Evolutionary conservation across 129 eudicot genomes (phyloP), one percentile per base, ranked within the genome.

Genomic region (Tagetes patula): DNA sequence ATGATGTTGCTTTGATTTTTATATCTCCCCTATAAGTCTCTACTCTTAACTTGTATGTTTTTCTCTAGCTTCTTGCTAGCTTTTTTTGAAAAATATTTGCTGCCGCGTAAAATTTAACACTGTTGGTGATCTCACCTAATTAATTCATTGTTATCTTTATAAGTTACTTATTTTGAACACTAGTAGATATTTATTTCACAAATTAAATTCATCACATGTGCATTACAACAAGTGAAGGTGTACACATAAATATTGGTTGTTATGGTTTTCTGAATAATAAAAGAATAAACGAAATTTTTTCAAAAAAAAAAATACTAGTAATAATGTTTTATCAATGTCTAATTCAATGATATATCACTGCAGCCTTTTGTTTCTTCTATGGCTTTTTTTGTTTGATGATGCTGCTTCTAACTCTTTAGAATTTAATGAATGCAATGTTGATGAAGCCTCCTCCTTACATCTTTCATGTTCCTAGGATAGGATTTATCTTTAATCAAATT

Each of bases 341-440:
- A 59, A 72, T 39, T 48, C 65, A 62, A 67, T 34, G 62, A 52
- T 65, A 65, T 36, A 5, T 82, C 79, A 62, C 71, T 70, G 70
- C 36, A 32, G 52, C 70, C 74, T 14, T 74, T 80, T 82, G 58
- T 76, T 77, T 59, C 73, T 60, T 73, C 75, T 77, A 71, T 7
- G 59, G 12, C 42, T 62, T 70, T 75, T 71, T 61, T 42, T 58
- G 66, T 72, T 55, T 46, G 71, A 47, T 70, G 82, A 74, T 37
- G 77, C 67, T 72, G 52, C 85, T 82, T 84, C 84, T 67, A 30
- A 33, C 14, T 82, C 88, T 31, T 75, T 58, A 45, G 38, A 75
- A 33, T 74, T 86, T 33, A 88, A 78, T 20, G 85, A 78, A 52
- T 2, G 34, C 60, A 91, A 80, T 73, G 89, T 85, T 4, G 81